These are phyloP conservation scores for Exophiala sp. DNA, from an alignment of 2,329 filamentous ascomycete genomes.

Conservation along the genomic window DNA sequence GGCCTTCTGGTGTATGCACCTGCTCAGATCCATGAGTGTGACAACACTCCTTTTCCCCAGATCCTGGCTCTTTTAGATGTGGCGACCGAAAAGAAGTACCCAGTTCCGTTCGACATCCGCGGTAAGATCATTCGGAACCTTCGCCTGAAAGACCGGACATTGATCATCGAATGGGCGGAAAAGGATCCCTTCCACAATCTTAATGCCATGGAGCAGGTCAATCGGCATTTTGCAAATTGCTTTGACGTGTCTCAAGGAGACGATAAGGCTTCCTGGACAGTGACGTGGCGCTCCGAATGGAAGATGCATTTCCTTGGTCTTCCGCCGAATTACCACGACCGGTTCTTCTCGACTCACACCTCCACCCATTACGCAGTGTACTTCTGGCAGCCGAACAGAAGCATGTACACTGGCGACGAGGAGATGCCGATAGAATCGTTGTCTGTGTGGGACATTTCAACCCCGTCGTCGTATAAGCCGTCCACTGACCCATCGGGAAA, in stretches of 20 bases:
- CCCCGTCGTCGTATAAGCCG: slow-evolving; percentile 45
- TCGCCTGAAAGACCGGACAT: slow-evolving; percentile 48
- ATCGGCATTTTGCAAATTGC: slow-evolving; percentile 56
- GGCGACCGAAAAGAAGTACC: slow-evolving; percentile 38
- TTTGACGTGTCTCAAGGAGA: slow-evolving; percentile 44
- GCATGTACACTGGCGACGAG: slow-evolving; percentile 48
- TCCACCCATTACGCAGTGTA: slow-evolving; percentile 57
- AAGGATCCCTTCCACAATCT: slow-evolving; percentile 47
- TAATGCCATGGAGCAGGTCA: slow-evolving; percentile 47
- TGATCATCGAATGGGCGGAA: slow-evolving; percentile 62
- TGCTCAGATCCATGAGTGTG: slow-evolving; percentile 30
- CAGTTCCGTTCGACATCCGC: slow-evolving; percentile 48
- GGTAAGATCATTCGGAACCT: slow-evolving; percentile 51
- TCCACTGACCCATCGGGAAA: slow-evolving; percentile 46
- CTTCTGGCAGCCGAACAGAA: slow-evolving; percentile 55
- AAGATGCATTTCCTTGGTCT: slow-evolving; percentile 55
- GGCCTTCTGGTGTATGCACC: slow-evolving; percentile 52
- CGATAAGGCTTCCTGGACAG: slow-evolving; percentile 18
- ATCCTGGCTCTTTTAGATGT: slow-evolving; percentile 48
- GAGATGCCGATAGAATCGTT: slow-evolving; percentile 54
- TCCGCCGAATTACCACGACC: slow-evolving; percentile 50
- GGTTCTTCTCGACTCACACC: slow-evolving; percentile 59
- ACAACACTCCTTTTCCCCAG: slow-evolving; percentile 25
- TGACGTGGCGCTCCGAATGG: slow-evolving; percentile 54
- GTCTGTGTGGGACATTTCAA: slow-evolving; percentile 55